Evolutionary conservation across 192 early-diverging fungal species (phyloP), one percentile per base, ranked within the genome.

Genomic region (Oehlia diaphana): DNA sequence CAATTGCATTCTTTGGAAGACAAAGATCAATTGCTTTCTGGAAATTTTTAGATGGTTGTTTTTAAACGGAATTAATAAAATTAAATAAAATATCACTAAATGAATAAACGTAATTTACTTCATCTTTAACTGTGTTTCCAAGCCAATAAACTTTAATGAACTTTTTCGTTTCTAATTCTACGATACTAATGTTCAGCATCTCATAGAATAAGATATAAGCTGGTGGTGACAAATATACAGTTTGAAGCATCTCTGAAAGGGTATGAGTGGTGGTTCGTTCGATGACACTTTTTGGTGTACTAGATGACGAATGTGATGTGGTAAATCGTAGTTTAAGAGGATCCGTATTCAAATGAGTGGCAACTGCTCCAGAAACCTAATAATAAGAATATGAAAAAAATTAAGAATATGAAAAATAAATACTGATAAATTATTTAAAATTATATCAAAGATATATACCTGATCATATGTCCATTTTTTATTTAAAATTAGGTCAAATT

Each of bases 161-260:
- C 53, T 91, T 88, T 83, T 96, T 96, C 44, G 80, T 91, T 74
- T 98, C 96, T 28, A 98, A 83, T 83, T 99, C 95, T 28, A 86
- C 81, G 21, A 98, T 86, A 50, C 90, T 87, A 23, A 96, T 87
- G 47, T 96, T 93, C 65, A 98, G 74, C 63, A 95, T 87, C 82
- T 99, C 96, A 83, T 97, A 99, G 74, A 87, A 89, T 10, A 99
- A 76, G 13, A 87, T 78, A 50, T 84, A 85, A 50, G 86, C 81
- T 61, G 86, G 81, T 63, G 82, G 74, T 58, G 78, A 58, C 2
- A 78, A 71, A n/a, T 82, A 63, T 28, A 79, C 73, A n/a, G 75
- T 35, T 23, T 80, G 68, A 33, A 86, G 72, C 83, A 90, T 88
- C 10, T 87, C 86, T 50, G 82, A 31, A 12, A 87, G 33, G 5